phyloP scores from a whole-genome alignment of 805 yeast species.

The Kazachstania bromeliacearum region DNA sequence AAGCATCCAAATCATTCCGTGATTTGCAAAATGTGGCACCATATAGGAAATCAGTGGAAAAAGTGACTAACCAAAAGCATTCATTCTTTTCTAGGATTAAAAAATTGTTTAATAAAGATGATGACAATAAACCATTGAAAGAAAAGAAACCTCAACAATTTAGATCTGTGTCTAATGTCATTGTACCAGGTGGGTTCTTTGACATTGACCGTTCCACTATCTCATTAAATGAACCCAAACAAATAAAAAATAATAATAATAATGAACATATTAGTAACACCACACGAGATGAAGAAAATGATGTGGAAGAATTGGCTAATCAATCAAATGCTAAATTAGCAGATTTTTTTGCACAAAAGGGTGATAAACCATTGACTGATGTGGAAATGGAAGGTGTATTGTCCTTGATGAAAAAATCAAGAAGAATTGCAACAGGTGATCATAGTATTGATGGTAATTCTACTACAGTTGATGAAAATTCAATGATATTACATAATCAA shows the following conservation, averaged over 20 bases:
- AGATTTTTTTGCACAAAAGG: slow-evolving; percentile 62
- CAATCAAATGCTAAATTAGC: slow-evolving; percentile 36
- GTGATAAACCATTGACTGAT: slow-evolving; percentile 62
- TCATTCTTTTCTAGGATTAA: slow-evolving; percentile 5
- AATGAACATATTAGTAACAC: neutral
- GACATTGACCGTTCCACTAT: neutral
- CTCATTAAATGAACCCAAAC: too few species aligned
- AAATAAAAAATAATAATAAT: too few species aligned
- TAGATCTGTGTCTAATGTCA: too few species aligned
- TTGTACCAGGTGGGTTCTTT: slow-evolving; percentile 3
- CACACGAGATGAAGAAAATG: neutral
- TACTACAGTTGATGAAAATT: slow-evolving; percentile 1
- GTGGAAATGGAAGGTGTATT: slow-evolving; percentile 77
- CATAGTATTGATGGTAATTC: neutral
- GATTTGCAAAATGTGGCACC: slow-evolving; percentile 6
- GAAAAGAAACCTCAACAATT: too few species aligned
- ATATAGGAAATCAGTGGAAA: slow-evolving; percentile 5
- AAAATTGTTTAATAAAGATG: slow-evolving; percentile 1
- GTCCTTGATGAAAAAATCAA: slow-evolving; percentile 39
- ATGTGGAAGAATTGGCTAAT: slow-evolving; percentile 4
- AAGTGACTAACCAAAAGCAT: slow-evolving; percentile 2
- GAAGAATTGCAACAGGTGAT: slow-evolving; percentile 1
- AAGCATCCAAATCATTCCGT: slow-evolving; percentile 7
- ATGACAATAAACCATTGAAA: too few species aligned
- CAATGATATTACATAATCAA: neutral